Percentiles rank a stretch among this genome's conserved stretches.
These are phyloP conservation scores for Chlamydomonas incerta DNA, from an alignment of 139 green algal genomes.

Conservation along the genomic window DNA sequence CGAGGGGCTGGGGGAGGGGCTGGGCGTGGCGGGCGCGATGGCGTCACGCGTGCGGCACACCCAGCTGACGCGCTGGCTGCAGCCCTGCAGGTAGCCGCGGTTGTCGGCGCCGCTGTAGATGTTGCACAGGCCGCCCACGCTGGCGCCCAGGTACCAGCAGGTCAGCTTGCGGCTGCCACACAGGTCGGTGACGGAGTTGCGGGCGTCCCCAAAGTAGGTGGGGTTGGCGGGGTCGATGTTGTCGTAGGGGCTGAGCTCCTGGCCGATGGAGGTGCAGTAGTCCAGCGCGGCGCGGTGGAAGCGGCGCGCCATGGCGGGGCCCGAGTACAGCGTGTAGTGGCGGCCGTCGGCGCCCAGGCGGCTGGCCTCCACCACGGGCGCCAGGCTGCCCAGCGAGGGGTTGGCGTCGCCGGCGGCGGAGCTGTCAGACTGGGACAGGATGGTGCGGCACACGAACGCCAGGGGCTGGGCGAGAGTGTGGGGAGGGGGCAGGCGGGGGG, in stretches of 20 bases:
- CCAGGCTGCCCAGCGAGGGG: neutral
- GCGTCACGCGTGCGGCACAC: neutral
- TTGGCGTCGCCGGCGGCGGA: no score
- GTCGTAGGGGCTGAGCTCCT: neutral
- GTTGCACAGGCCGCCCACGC: neutral
- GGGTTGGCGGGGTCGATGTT: neutral
- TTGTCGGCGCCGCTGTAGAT: neutral
- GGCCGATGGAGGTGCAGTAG: neutral
- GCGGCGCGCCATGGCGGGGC: no score
- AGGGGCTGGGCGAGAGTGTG: no score
- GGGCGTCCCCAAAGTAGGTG: neutral
- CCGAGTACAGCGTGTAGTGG: neutral
- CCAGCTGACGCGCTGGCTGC: neutral
- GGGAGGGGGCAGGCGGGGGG: no score
- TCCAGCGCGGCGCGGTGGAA: neutral
- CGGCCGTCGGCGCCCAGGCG: neutral
- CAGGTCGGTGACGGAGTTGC: neutral
- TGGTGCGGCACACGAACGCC: no score
- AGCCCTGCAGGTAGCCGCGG: neutral
- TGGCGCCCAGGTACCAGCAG: neutral
- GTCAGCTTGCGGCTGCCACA: no score
- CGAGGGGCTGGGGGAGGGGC: no score
- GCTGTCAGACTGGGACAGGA: no score
- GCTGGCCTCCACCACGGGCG: neutral
- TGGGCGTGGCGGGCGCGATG: neutral